Evolutionary conservation across 1,284 basidiomycete genomes (phyloP).

Genomic region (Quambalaria eucalypti): DNA sequence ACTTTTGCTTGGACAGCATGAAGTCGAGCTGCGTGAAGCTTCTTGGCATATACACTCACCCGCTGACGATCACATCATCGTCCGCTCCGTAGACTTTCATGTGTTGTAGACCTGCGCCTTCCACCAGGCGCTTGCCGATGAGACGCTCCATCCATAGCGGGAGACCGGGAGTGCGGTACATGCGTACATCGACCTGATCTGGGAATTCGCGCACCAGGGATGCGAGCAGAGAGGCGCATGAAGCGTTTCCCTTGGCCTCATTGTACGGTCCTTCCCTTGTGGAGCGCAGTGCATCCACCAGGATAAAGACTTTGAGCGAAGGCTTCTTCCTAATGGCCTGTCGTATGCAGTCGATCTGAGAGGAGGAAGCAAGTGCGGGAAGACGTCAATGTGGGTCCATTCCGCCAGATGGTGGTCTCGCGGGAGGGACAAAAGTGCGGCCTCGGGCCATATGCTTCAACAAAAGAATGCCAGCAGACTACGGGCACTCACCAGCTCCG

Average conservation of each 20-base stretch:
- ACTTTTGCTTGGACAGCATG: no score
- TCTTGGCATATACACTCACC: constrained; percentile 52
- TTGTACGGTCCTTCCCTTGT: constrained; percentile 59
- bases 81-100: constrained; percentile 92
- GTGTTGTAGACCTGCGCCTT: constrained; percentile 98
- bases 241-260: constrained; percentile 43
- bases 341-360: constrained; percentile 13
- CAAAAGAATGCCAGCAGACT: no score
- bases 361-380: background rate
- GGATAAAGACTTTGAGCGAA: constrained; percentile 61
- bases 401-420: background rate
- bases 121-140: constrained; percentile 86
- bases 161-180: constrained; percentile 75
- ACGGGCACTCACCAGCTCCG: constrained; percentile 21
- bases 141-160: constrained; percentile 63
- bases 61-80: constrained; percentile 81
- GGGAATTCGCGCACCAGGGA: constrained; percentile 53
- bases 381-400: background rate
- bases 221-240: constrained; percentile 48
- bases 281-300: constrained; percentile 81
- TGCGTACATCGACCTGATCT: constrained; percentile 61
- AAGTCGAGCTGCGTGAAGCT: background rate
- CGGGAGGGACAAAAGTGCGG: no score
- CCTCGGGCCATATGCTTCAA: background rate
- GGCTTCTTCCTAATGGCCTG: constrained; percentile 50